Evolutionary conservation across 2,329 filamentous ascomycete species (phyloP).

Genomic region (Calonectria honghensis): DNA sequence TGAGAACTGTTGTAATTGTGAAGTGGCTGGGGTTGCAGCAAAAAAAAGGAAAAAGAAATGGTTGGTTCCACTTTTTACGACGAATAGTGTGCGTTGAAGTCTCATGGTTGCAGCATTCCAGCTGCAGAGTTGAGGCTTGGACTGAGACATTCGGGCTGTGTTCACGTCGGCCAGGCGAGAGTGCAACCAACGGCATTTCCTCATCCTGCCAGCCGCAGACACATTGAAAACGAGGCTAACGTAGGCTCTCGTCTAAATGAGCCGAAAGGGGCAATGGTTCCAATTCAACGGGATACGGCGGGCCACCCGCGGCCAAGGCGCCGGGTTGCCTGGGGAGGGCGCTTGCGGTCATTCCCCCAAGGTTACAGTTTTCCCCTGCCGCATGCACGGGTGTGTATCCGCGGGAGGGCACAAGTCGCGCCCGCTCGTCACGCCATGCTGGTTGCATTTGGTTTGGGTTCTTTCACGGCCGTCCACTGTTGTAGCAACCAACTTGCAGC

Average conservation of each 20-base stretch:
- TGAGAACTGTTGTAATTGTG: neutral
- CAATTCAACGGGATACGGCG: neutral
- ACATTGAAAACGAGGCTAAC: neutral
- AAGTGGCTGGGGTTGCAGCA: neutral
- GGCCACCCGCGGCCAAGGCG: neutral
- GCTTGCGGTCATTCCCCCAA: neutral
- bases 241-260: no score
- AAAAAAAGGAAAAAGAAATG: neutral
- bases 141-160: slow-evolving; percentile 13
- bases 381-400: neutral
- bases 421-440: neutral
- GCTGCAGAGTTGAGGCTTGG: slow-evolving; percentile 4
- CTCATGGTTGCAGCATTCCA: neutral
- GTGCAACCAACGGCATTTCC: neutral
- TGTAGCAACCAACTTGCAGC: neutral
- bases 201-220: neutral
- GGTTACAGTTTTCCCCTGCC: no score
- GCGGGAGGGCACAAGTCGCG: neutral
- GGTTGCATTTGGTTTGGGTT: neutral
- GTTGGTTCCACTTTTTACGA: neutral
- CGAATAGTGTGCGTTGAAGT: neutral
- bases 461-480: neutral
- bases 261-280: neutral
- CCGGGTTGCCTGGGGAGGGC: neutral
- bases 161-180: neutral